Evolutionary conservation across 2,329 filamentous ascomycete species (phyloP).

Genomic region (Pseudocercospora ulei): DNA sequence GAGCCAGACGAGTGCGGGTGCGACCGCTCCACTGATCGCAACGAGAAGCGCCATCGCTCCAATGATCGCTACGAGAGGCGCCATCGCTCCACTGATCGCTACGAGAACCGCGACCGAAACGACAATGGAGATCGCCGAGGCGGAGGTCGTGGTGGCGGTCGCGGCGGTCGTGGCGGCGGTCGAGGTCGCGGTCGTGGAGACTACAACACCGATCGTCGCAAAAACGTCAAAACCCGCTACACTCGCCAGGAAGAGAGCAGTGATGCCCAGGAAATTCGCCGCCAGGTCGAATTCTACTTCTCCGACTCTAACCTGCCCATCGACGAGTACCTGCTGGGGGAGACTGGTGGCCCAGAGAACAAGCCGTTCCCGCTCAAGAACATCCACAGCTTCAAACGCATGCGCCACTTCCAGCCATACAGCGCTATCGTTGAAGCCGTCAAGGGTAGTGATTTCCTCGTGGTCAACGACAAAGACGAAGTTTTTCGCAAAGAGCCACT

Average conservation of each 20-base stretch:
- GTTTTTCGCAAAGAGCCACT: constrained; percentile 69
- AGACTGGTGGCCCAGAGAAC: constrained; percentile 69
- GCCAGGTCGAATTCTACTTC: constrained; percentile 96
- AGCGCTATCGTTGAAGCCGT: constrained; percentile 73
- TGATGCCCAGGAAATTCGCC: constrained; percentile 71
- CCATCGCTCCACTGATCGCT: constrained; percentile 14
- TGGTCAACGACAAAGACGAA: constrained; percentile 60
- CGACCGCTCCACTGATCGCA: constrained; percentile 13
- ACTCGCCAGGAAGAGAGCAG: constrained; percentile 56
- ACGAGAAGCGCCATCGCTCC: constrained; percentile 18
- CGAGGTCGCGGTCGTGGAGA: constrained; percentile 16
- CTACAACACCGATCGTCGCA: constrained; percentile 14
- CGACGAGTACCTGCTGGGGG: constrained; percentile 76
- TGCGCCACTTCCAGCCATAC: constrained; percentile 88
- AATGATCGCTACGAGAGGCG: constrained; percentile 15
- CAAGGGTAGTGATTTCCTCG: constrained; percentile 62
- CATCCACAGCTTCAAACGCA: constrained; percentile 84
- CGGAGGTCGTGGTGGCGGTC: constrained; percentile 13
- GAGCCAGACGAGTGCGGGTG: constrained; percentile 19
- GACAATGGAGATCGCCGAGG: constrained; percentile 12
- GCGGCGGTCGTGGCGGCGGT: constrained; percentile 17
- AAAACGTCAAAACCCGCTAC: constrained; percentile 27
- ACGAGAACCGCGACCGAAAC: constrained; percentile 18
- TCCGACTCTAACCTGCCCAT: constrained; percentile 78
- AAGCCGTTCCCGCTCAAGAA: constrained; percentile 67